Conservation (phyloP, 305 asterid species). For the Fraxinus sp. region DNA sequence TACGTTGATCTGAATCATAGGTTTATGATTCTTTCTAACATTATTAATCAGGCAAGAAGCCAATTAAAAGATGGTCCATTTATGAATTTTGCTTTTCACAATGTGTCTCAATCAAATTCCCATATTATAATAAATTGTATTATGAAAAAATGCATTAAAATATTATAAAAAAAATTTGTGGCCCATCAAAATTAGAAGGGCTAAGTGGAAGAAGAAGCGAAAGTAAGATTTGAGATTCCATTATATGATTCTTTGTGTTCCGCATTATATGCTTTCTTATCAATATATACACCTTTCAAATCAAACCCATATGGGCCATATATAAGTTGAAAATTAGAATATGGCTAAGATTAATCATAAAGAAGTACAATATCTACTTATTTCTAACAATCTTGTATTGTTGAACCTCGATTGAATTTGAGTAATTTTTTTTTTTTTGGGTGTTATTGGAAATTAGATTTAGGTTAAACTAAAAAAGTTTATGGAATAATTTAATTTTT, state of each 20-base stretch:
- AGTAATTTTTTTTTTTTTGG: not conserved
- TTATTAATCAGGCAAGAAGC: not conserved
- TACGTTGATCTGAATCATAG: not conserved
- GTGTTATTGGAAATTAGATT: not conserved
- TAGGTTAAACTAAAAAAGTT: not conserved
- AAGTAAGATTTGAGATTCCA: conserved; percentile 1
- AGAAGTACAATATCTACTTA: not conserved
- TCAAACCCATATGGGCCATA: not conserved
- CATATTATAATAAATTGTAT: conserved; percentile 6
- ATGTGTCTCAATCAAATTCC: conserved; percentile 18
- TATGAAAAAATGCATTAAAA: not conserved
- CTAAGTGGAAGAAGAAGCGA: not conserved
- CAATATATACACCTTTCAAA: not conserved
- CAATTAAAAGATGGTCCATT: not conserved
- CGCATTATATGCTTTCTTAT: conserved; percentile 5
- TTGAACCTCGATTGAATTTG: not conserved
- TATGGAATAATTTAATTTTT: not conserved
- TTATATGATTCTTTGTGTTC: not conserved
- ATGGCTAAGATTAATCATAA: not conserved
- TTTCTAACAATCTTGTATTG: not conserved
- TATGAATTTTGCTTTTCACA: not conserved
- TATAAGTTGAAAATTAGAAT: not conserved
- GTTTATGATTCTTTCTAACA: not conserved
- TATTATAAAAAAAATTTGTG: not conserved
- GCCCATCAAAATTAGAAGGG: conserved; percentile 14